Conservation (phyloP, 345 rosid species). For the Populus tremula region DNA sequence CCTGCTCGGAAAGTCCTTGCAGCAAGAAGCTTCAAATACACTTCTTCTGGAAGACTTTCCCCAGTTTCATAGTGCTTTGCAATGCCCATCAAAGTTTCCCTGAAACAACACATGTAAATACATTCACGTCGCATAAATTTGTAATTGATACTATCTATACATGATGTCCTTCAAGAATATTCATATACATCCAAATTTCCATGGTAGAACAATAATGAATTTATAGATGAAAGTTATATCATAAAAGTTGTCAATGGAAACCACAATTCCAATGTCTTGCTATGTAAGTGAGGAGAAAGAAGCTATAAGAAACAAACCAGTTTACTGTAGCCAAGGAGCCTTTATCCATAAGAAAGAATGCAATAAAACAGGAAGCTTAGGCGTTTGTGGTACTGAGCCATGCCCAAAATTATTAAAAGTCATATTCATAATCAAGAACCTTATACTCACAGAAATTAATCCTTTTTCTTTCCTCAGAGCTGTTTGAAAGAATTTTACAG, state of each 20-base stretch:
- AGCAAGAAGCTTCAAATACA: constrained; percentile 75
- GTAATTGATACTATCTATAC: neutral
- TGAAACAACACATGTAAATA: constrained; percentile 25
- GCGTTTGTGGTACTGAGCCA: neutral
- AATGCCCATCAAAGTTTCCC: constrained; percentile 89
- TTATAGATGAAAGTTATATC: neutral
- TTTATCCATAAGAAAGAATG: neutral
- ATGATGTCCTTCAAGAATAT: neutral
- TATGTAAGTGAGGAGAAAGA: neutral
- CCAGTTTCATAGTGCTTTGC: constrained; percentile 89
- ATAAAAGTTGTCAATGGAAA: neutral
- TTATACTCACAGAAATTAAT: neutral
- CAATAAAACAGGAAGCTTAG: neutral
- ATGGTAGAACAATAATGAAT: neutral
- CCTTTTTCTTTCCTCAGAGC: neutral
- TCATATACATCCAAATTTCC: neutral
- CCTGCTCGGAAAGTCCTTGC: constrained; percentile 93
- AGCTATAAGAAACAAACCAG: neutral
- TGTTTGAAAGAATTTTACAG: neutral
- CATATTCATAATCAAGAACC: neutral
- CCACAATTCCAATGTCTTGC: neutral
- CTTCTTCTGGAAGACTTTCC: constrained; percentile 78
- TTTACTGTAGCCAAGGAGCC: neutral
- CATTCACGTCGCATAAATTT: constrained; percentile 1
- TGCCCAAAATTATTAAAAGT: neutral